Evolutionary conservation across 192 early-diverging fungal species (phyloP).

Genomic region (Obelidium mucronatum): DNA sequence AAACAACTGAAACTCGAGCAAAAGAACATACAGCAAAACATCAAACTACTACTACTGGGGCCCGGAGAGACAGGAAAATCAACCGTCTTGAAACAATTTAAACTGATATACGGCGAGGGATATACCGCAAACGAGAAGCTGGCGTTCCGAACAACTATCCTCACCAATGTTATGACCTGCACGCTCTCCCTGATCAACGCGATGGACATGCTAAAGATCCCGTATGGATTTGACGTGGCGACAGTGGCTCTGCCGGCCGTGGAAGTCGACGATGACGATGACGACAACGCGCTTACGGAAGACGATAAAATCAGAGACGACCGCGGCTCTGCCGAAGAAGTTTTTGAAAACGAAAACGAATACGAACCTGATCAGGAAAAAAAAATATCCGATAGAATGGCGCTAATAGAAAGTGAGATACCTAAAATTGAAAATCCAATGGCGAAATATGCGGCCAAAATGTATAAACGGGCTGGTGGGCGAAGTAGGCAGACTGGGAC

Average conservation of each 20-base stretch:
- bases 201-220: slow-evolving; percentile 48
- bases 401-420: slow-evolving; percentile 71
- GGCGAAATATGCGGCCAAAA: slow-evolving; percentile 21
- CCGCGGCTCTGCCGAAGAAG: slow-evolving; percentile 5
- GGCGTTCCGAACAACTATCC: slow-evolving; percentile 43
- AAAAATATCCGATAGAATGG: slow-evolving; percentile 69
- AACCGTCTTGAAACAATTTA: slow-evolving; percentile 56
- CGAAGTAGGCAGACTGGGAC: slow-evolving; percentile 21
- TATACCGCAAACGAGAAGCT: slow-evolving; percentile 45
- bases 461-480: slow-evolving; percentile 10
- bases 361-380: slow-evolving; percentile 54
- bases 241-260: background rate
- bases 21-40: slow-evolving; percentile 29
- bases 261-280: background rate
- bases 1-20: slow-evolving; percentile 52
- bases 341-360: slow-evolving; percentile 12
- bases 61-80: slow-evolving; percentile 60
- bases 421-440: slow-evolving; percentile 81
- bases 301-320: slow-evolving; percentile 40
- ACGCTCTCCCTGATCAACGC: slow-evolving; percentile 42
- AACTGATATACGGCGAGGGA: slow-evolving; percentile 49
- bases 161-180: slow-evolving; percentile 47
- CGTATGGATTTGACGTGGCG: slow-evolving; percentile 28
- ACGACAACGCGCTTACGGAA: slow-evolving; percentile 35
- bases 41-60: slow-evolving; percentile 52